Base-by-base conservation (phyloP, 2,329 filamentous ascomycete species). In the Calonectria naviculata region DNA sequence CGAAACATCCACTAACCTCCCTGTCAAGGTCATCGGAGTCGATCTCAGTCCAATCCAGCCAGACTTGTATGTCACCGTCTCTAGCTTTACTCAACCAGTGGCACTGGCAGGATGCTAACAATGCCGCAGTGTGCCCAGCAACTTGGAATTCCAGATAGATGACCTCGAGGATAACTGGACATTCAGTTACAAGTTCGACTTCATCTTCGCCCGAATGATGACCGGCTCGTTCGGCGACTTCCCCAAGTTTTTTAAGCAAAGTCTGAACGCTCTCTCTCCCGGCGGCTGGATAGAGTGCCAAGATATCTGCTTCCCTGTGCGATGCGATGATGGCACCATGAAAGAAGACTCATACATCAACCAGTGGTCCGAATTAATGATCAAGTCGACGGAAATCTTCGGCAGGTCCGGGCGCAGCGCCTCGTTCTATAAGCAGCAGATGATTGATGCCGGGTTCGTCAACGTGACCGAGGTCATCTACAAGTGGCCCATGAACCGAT, bases 371-470 rank as follows among this genome's bases (percentile, higher is more conserved):
- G 60, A 72, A 26, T 54, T 78, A 1, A 80, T 84, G 52, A 69
- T 82, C 0, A 74, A 84, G 56, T 78, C 80, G 3, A 80, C 80
- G 3, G 71, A 62, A 3, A 76, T 78, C 2, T 72, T 84, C 10
- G 79, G 80, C 0, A 79, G 83, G 2, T 74, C 79, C 1, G 75
- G 79, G 10, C 78, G 82, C 38, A 80, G 78, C 26, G 80, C 78
- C 0, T 74, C 74, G 0, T 52, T 67, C 1, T 83, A 82, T 61
- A 80, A 78, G 62, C 72, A 80, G 47, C 83, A 85, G 65, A 83
- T 91, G 74, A 79, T 81, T 4, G 86, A 87, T 15, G 88, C 85
- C 0, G 90, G 90, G 0, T 91, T 91, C 72, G 80, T 83, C 52
- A 84, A 90, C 65, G 85, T 91, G 0, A 80, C 80, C 0, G 85